These are phyloP conservation scores for Aspergillus sp. DNA, from an alignment of 2,329 filamentous ascomycete species.

Conservation along the genomic window DNA sequence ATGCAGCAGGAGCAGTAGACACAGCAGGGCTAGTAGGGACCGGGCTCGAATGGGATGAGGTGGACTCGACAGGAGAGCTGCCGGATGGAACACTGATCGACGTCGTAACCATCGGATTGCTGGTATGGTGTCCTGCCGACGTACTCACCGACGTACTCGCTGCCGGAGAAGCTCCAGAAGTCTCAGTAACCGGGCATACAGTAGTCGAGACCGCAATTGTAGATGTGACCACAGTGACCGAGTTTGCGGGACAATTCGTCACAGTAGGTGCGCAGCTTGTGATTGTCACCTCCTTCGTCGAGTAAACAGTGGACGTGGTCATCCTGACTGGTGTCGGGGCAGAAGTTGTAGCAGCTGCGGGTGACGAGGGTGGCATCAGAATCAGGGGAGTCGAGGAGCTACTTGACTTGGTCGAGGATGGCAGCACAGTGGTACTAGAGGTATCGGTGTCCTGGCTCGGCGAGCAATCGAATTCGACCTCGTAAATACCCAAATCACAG, in stretches of 20 bases:
- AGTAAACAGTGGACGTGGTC: constrained; percentile 43
- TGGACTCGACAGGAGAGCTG: constrained; percentile 19
- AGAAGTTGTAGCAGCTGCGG: constrained; percentile 7
- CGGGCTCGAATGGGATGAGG: constrained; percentile 8
- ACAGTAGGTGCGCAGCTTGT: constrained; percentile 44
- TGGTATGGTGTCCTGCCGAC: not conserved
- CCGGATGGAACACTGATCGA: constrained; percentile 9
- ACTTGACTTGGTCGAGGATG: not conserved
- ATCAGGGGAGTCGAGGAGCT: constrained; percentile 1
- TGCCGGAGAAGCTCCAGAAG: constrained; percentile 8
- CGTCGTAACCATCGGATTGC: not conserved
- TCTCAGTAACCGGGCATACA: constrained; percentile 53
- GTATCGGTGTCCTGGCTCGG: constrained; percentile 21
- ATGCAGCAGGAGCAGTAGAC: constrained; percentile 5
- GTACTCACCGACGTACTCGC: constrained; percentile 7
- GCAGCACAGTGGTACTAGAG: constrained; percentile 8
- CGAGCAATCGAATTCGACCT: constrained; percentile 32
- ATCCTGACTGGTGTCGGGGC: constrained; percentile 23
- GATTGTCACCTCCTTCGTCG: constrained; percentile 41
- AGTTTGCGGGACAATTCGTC: constrained; percentile 55
- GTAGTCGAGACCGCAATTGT: constrained; percentile 62
- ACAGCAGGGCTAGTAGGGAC: constrained; percentile 16
- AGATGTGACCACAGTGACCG: constrained; percentile 54
- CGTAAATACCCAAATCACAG: constrained; percentile 65
- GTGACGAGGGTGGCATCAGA: not conserved